Evolutionary conservation across 495 filamentous ascomycete genomes (phyloP).

Genomic region (Hamigera avellanea): DNA sequence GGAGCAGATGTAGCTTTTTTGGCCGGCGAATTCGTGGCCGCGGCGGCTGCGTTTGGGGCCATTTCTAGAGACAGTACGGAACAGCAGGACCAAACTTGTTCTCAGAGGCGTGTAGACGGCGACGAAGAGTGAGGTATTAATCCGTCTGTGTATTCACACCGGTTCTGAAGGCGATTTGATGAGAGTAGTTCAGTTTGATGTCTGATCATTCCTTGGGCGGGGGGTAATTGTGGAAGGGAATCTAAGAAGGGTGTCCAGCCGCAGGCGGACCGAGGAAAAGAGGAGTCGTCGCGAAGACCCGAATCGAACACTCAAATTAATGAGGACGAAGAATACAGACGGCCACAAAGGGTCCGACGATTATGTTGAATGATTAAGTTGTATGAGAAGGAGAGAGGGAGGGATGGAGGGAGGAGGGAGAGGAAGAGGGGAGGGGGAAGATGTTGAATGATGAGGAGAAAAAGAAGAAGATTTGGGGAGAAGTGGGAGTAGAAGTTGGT

Average conservation of each 20-base stretch:
- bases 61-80: conserved; percentile 27
- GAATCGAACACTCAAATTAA: conserved; percentile 13
- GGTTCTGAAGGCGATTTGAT: conserved; percentile 37
- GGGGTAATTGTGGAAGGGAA: conserved; percentile 23
- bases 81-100: conserved; percentile 26
- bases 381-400: conserved; percentile 23
- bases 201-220: conserved; percentile 39
- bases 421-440: conserved; percentile 23
- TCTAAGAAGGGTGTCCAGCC: conserved; percentile 38
- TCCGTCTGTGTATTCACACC: conserved; percentile 40
- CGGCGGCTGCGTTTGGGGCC: conserved; percentile 48
- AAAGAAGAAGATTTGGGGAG: conserved; percentile 20
- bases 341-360: too few species aligned
- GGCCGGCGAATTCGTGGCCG: conserved; percentile 46
- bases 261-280: conserved; percentile 32
- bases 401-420: conserved; percentile 22
- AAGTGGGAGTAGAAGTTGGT: conserved; percentile 16
- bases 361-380: conserved; percentile 12
- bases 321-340: conserved; percentile 25
- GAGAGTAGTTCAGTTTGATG: conserved; percentile 34
- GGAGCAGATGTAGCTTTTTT: conserved; percentile 55
- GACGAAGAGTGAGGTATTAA: conserved; percentile 37
- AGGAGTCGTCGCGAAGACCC: conserved; percentile 16
- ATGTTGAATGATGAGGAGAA: conserved; percentile 20
- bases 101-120: conserved; percentile 27